phyloP scores from a whole-genome alignment of 129 eudicot genomes.

The Flaveria robusta region DNA sequence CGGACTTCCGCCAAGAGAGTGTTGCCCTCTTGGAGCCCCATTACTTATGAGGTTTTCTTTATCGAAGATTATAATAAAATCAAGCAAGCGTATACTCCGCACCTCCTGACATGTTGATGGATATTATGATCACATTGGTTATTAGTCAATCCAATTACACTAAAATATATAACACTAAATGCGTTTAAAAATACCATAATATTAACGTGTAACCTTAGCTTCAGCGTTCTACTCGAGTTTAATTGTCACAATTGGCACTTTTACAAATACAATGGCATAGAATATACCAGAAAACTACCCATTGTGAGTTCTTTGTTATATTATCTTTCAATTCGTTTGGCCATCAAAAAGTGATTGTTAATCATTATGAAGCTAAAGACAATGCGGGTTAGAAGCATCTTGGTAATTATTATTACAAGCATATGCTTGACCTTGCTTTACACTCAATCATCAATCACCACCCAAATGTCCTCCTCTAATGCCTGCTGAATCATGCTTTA shows the following conservation, averaged over 20 bases:
- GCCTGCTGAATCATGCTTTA: slow-evolving; percentile 32
- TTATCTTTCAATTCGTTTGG: not conserved
- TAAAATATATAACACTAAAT: too few species aligned
- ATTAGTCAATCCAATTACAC: too few species aligned
- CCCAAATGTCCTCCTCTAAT: slow-evolving; percentile 42
- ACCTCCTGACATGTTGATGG: too few species aligned
- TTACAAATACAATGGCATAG: not conserved
- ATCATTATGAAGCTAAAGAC: slow-evolving; percentile 35
- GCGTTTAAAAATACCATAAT: too few species aligned
- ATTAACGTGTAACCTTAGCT: too few species aligned
- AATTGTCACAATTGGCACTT: not conserved
- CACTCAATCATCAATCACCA: slow-evolving; percentile 39
- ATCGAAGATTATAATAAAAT: too few species aligned
- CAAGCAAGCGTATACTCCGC: too few species aligned
- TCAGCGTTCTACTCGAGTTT: not conserved
- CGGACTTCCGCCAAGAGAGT: too few species aligned
- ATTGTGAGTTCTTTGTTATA: not conserved
- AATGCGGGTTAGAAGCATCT: slow-evolving; percentile 41
- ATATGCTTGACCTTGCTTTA: slow-evolving; percentile 46
- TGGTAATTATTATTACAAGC: slow-evolving; percentile 20
- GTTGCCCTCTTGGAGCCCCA: too few species aligned
- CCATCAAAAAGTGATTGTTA: slow-evolving; percentile 1
- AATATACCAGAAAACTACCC: not conserved
- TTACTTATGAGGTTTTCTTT: too few species aligned
- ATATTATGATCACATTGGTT: too few species aligned